Conservation (phyloP, 768 basidiomycete genomes). For the Trametes cinnabarina region DNA sequence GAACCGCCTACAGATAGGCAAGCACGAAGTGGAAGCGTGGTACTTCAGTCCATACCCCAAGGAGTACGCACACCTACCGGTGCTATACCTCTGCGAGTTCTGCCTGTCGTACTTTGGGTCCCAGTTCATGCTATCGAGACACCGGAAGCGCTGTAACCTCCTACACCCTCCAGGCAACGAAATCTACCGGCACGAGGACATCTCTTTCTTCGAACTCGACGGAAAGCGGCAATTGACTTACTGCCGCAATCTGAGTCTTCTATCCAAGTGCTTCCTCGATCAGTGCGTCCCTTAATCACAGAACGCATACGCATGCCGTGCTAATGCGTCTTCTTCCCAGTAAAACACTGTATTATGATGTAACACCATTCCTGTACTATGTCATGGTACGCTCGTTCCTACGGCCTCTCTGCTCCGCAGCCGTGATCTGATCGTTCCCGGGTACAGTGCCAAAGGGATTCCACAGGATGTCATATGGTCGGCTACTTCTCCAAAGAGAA, state of each 20-base stretch:
- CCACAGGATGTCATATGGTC: conserved; percentile 87
- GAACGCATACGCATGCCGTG: not conserved
- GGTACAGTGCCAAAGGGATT: conserved; percentile 75
- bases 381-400: conserved; percentile 70
- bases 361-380: conserved; percentile 99
- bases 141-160: conserved; percentile 87
- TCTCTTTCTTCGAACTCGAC: conserved; percentile 98
- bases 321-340: conserved; percentile 39
- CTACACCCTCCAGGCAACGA: conserved; percentile 98
- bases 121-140: conserved; percentile 85
- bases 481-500: conserved; percentile 99
- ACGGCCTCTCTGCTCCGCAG: not conserved
- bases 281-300: conserved; percentile 59
- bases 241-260: conserved; percentile 93
- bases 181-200: conserved; percentile 96
- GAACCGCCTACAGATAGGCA: conserved; percentile 93
- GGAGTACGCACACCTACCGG: conserved; percentile 93
- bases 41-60: conserved; percentile 99
- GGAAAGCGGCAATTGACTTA: conserved; percentile 93
- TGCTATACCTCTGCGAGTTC: conserved; percentile 98
- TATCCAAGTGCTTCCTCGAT: conserved; percentile 98
- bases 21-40: conserved; percentile 99
- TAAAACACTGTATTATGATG: conserved; percentile 99
- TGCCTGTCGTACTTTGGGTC: conserved; percentile 93
- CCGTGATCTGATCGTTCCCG: not conserved